These are phyloP conservation scores for Sechiopsis laciniata DNA, from an alignment of 306 rosid species.

Conservation along the genomic window DNA sequence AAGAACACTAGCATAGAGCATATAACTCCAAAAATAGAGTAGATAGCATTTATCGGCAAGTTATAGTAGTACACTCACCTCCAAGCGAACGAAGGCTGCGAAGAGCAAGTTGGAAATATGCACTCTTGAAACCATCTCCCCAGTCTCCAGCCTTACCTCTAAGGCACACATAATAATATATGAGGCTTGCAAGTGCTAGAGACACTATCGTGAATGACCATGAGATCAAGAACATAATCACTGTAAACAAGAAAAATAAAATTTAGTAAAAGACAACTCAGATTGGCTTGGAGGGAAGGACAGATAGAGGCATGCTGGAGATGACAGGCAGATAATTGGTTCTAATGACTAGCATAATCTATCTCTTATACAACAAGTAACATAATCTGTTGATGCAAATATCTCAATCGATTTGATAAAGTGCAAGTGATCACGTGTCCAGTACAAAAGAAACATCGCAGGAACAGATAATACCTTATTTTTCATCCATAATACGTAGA, in stretches of 20 bases:
- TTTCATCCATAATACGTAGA: neutral
- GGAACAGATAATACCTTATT: neutral
- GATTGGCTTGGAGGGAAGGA: no score
- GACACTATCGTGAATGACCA: slow-evolving; percentile 96
- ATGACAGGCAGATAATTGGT: neutral
- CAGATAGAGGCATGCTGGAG: no score
- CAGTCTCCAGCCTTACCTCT: slow-evolving; percentile 99
- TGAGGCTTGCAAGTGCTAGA: slow-evolving; percentile 91
- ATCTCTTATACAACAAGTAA: neutral
- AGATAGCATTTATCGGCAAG: neutral
- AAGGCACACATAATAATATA: slow-evolving; percentile 86
- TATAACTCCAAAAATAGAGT: neutral
- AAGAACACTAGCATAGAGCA: neutral
- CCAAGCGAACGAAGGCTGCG: slow-evolving; percentile 97
- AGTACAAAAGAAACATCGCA: neutral
- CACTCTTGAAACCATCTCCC: slow-evolving; percentile 99
- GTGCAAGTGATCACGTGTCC: neutral
- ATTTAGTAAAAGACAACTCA: neutral
- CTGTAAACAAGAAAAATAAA: slow-evolving; percentile 45
- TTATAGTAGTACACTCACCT: slow-evolving; percentile 44
- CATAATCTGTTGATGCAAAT: neutral
- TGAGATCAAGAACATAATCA: slow-evolving; percentile 97
- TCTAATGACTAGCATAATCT: neutral
- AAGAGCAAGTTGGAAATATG: slow-evolving; percentile 96
- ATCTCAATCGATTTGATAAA: slow-evolving; percentile 6